Percentiles rank a stretch among this genome's conserved stretches.
Conservation (phyloP, 2,329 filamentous ascomycete genomes). For the Fusarium sp. region DNA sequence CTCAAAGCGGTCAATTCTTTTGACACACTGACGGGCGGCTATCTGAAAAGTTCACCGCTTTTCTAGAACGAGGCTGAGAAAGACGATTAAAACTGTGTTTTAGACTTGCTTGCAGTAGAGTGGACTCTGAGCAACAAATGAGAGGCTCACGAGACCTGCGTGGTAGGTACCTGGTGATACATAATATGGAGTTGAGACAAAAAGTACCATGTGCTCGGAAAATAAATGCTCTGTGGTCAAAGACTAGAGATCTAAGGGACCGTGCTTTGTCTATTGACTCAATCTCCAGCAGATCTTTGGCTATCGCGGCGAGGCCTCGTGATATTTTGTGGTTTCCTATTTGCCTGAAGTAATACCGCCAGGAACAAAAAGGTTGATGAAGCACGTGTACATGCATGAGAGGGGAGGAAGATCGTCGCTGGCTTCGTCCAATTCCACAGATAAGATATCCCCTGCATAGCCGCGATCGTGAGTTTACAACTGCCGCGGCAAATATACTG, state of each 20-base stretch:
- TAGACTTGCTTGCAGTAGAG: conserved; percentile 24
- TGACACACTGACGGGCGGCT: conserved; percentile 1
- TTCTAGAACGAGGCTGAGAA: conserved; percentile 34
- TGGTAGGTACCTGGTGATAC: conserved; percentile 15
- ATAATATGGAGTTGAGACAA: conserved; percentile 16
- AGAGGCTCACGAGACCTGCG: conserved; percentile 9
- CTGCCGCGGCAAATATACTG: conserved; percentile 10
- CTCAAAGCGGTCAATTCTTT: neutral
- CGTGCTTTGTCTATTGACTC: conserved; percentile 15
- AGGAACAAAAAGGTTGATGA: neutral
- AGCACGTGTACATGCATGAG: conserved; percentile 24
- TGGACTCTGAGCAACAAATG: conserved; percentile 28
- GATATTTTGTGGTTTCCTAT: neutral
- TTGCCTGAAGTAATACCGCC: neutral
- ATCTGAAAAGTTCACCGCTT: conserved; percentile 35
- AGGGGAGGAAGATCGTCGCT: conserved; percentile 12
- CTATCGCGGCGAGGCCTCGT: conserved; percentile 9
- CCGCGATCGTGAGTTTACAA: conserved; percentile 8
- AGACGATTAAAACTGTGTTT: conserved; percentile 10
- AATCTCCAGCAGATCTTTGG: neutral
- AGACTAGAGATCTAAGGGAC: neutral
- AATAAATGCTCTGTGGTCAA: conserved; percentile 15
- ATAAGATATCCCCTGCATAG: conserved; percentile 5
- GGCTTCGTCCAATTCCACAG: neutral
- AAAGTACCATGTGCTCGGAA: conserved; percentile 28